These are phyloP conservation scores for Teunomyces lycoperdinae DNA, from an alignment of 805 yeast species.

Conservation along the genomic window DNA sequence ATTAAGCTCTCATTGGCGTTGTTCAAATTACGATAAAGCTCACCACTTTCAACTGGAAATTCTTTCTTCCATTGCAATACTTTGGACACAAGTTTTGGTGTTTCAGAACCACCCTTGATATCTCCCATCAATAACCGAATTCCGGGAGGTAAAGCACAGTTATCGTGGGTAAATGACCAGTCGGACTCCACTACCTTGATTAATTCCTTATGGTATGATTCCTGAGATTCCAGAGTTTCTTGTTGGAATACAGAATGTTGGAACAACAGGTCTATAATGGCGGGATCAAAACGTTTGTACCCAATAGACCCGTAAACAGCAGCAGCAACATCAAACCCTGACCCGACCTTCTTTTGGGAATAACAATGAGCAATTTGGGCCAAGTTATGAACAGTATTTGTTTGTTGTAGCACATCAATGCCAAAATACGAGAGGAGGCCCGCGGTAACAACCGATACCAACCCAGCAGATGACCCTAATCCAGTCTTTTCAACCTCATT, in stretches of 20 bases:
- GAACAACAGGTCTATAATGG: slow-evolving; percentile 38
- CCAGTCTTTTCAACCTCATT: slow-evolving; percentile 88
- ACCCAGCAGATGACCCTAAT: slow-evolving; percentile 92
- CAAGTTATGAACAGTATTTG: slow-evolving; percentile 64
- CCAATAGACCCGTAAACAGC: slow-evolving; percentile 89
- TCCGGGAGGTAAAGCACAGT: slow-evolving; percentile 65
- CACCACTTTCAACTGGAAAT: slow-evolving; percentile 48
- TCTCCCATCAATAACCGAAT: slow-evolving; percentile 87
- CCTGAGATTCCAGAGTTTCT: slow-evolving; percentile 1
- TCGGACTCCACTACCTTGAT: slow-evolving; percentile 37
- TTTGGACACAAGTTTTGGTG: slow-evolving; percentile 81
- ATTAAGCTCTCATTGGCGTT: slow-evolving; percentile 58
- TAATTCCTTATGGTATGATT: slow-evolving; percentile 20
- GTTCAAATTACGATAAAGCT: slow-evolving; percentile 56
- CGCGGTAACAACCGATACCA: slow-evolving; percentile 76
- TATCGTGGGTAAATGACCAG: slow-evolving; percentile 62
- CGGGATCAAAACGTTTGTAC: slow-evolving; percentile 73
- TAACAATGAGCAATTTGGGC: slow-evolving; percentile 89
- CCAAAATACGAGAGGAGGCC: slow-evolving; percentile 55
- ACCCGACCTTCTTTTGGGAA: slow-evolving; percentile 94
- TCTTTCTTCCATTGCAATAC: slow-evolving; percentile 68
- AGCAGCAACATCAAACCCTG: slow-evolving; percentile 96
- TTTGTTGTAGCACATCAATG: slow-evolving; percentile 7
- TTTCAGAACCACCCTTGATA: slow-evolving; percentile 87
- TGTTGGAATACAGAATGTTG: slow-evolving; percentile 26